Evolutionary conservation across 192 early-diverging fungal species (phyloP).

Genomic region (Gaertneriomyces semiglobifer): DNA sequence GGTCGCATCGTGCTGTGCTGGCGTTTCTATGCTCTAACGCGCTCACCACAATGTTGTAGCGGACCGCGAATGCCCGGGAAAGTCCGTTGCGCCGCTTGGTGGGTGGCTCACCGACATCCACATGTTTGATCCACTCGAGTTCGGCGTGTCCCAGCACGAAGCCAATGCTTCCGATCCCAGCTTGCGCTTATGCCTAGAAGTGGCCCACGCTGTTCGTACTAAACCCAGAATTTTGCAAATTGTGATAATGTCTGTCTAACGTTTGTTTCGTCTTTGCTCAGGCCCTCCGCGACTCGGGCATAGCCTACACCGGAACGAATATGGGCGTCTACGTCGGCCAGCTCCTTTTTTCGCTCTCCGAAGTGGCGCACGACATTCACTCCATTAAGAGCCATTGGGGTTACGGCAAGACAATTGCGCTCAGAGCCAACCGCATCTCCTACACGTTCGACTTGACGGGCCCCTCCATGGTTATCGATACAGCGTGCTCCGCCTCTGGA

Average conservation of each 20-base stretch:
- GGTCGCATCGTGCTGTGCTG: neutral
- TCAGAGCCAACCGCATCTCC: slow-evolving; percentile 31
- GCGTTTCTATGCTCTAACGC: neutral
- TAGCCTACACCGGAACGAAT: slow-evolving; percentile 24
- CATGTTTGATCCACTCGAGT: slow-evolving; percentile 32
- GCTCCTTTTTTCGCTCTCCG: slow-evolving; percentile 3
- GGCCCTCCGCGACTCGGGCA: slow-evolving; percentile 32
- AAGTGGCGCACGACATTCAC: slow-evolving; percentile 12
- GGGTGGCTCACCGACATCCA: slow-evolving; percentile 20
- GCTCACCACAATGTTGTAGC: neutral
- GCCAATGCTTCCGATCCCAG: slow-evolving; percentile 23
- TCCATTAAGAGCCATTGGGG: slow-evolving; percentile 12
- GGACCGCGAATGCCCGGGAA: slow-evolving; percentile 6
- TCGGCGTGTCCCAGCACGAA: slow-evolving; percentile 28
- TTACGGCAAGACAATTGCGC: slow-evolving; percentile 18
- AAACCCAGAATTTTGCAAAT: neutral
- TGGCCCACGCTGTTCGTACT: slow-evolving; percentile 8
- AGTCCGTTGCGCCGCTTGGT: neutral
- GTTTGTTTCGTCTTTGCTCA: slow-evolving; percentile 1
- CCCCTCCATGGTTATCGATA: slow-evolving; percentile 31
- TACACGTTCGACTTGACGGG: slow-evolving; percentile 32
- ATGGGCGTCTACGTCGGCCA: slow-evolving; percentile 32
- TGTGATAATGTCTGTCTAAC: neutral
- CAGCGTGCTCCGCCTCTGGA: slow-evolving; percentile 36
- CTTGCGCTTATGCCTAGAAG: slow-evolving; percentile 16